phyloP scores from a whole-genome alignment of 805 yeast species.

The Metschnikowia proteae region DNA sequence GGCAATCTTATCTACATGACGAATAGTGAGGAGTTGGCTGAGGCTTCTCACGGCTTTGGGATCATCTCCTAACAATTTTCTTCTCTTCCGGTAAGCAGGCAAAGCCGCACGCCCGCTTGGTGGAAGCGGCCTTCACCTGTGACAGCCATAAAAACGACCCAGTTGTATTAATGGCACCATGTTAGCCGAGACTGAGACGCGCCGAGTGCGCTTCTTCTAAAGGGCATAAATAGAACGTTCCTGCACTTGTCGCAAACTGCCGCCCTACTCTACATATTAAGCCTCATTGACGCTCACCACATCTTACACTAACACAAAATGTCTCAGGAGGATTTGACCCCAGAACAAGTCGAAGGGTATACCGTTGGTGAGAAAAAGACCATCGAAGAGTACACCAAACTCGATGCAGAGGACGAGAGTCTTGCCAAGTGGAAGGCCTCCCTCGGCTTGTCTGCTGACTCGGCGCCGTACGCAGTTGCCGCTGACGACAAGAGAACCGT shows the following conservation, averaged over 20 bases:
- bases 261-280: conserved; percentile 1
- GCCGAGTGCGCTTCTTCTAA: background rate
- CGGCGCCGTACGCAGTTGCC: conserved; percentile 53
- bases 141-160: background rate
- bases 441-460: conserved; percentile 64
- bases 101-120: no score
- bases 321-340: conserved; percentile 48
- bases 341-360: conserved; percentile 63
- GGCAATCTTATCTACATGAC: no score
- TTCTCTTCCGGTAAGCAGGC: no score
- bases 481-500: conserved; percentile 74
- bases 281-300: conserved; percentile 1
- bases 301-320: conserved; percentile 7
- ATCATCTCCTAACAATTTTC: no score
- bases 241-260: conserved; percentile 4
- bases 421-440: conserved; percentile 89
- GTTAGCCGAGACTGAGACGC: conserved; percentile 3
- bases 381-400: conserved; percentile 71
- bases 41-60: no score
- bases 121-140: no score
- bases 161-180: background rate
- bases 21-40: no score
- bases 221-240: background rate
- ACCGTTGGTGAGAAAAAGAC: conserved; percentile 69
- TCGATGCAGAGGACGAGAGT: conserved; percentile 89